Evolutionary conservation across 1,284 basidiomycete species (phyloP).

Genomic region (Apiotrichum gracile): DNA sequence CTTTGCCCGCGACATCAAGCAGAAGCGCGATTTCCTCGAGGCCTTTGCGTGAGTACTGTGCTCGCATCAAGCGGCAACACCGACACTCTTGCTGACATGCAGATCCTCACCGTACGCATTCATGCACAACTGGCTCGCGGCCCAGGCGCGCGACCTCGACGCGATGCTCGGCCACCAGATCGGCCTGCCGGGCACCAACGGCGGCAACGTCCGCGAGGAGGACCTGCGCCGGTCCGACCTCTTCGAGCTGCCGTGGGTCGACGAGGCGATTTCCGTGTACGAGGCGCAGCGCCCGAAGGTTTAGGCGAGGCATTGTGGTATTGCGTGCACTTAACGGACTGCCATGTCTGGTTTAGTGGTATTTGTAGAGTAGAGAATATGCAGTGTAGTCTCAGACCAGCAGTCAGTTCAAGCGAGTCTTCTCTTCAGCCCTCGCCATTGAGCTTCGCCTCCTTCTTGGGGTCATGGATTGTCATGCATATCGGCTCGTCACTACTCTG

Average conservation of each 20-base stretch:
- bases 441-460: too few relatives aligned
- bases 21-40: conserved; percentile 79
- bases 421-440: too few relatives aligned
- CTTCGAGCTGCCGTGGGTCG: conserved; percentile 78
- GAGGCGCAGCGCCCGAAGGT: conserved; percentile 28
- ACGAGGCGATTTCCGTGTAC: conserved; percentile 46
- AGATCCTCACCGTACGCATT: conserved; percentile 53
- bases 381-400: background rate
- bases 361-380: background rate
- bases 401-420: too few relatives aligned
- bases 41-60: conserved; percentile 64
- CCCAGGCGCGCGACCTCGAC: conserved; percentile 85
- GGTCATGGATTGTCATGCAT: conserved; percentile 4
- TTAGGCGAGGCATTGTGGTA: background rate
- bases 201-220: conserved; percentile 64
- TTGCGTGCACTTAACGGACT: too few relatives aligned
- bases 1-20: conserved; percentile 74
- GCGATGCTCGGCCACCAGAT: conserved; percentile 70
- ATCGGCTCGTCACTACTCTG: background rate
- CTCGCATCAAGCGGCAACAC: too few relatives aligned
- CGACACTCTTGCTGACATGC: background rate
- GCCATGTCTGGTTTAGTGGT: too few relatives aligned
- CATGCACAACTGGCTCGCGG: conserved; percentile 82
- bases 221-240: conserved; percentile 82
- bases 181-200: conserved; percentile 57